phyloP scores from a whole-genome alignment of 2,329 filamentous ascomycete genomes.

The Aspergillus oerlinghausenensis region DNA sequence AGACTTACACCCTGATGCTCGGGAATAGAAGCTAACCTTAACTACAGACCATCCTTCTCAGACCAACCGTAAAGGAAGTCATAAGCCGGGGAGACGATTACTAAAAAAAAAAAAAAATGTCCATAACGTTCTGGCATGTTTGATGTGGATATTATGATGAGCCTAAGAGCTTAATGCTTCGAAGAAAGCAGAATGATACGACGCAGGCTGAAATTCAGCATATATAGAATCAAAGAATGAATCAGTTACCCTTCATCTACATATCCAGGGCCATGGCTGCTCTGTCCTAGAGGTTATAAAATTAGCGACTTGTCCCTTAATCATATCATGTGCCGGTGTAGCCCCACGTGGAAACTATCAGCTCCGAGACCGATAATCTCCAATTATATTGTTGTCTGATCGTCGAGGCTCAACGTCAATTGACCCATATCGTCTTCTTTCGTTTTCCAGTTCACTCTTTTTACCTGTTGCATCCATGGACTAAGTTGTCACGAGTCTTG shows the following conservation, averaged over 20 bases:
- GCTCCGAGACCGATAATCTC: constrained; percentile 19
- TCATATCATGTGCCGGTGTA: constrained; percentile 14
- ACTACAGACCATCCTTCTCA: constrained; percentile 65
- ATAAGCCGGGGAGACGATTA: constrained; percentile 84
- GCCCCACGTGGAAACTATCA: constrained; percentile 35
- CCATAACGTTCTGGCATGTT: background rate
- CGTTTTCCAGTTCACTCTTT: background rate
- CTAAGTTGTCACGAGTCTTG: constrained; percentile 11
- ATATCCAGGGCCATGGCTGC: background rate
- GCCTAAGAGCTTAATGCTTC: background rate
- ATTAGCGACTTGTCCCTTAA: background rate
- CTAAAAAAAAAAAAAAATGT: constrained; percentile 43
- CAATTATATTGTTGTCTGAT: background rate
- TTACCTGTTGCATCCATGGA: constrained; percentile 14
- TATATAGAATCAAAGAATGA: background rate
- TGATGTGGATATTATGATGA: background rate
- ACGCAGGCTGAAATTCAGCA: background rate
- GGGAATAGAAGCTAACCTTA: constrained; percentile 12
- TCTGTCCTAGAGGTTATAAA: background rate
- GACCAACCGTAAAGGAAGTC: constrained; percentile 79
- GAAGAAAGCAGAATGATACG: background rate
- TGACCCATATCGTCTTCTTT: background rate
- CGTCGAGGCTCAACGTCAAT: background rate
- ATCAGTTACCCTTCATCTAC: background rate
- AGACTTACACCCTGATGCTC: background rate